Base-by-base conservation (phyloP, 768 basidiomycete species). In the Astraeus odoratus region DNA sequence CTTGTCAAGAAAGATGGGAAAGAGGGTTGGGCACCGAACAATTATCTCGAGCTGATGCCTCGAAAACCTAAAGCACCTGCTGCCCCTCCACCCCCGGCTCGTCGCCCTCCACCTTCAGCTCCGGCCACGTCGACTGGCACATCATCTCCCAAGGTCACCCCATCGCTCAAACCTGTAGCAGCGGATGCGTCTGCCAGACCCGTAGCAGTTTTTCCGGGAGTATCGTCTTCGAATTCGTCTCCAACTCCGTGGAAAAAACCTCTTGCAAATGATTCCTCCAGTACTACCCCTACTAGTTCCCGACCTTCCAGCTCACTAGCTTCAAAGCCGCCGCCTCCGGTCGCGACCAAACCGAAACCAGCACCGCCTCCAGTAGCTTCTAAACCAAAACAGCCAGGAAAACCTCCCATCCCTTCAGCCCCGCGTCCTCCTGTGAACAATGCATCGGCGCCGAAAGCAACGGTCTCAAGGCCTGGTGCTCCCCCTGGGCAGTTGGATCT, bases 1-100 rank as follows among this genome's bases (percentile, higher is more conserved):
- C 73, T 96, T 25, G 85, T 97, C 46, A 88, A 84, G 73, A 91
- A 86, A 65, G 76, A 73, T 42, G 77, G 76, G 2, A 66, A 69
- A 15, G 92, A 97, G 60, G 96, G 91, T 12, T 99, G 94, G 93
- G 91, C 94, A 16, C 96, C 96, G 2, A 82, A 84, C 53, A 93
- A 91, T 63, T 96, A 93, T 58, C 80, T 95, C 6, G 93, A 96
- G 60, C 74, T 85, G 26, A 77, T 84, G 4, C 81, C 82, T 15
- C 77, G 77, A 18, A 80, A 76, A 52, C 74, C 80, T 2, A 79
- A 78, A 34, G 74, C 82, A 1, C 72, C 82, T 19, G 72, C 85
- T 0, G 80, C 86, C 0, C 85, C 88, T 0, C 82, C 84, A 1
- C 85, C 83, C 0, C 81, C 87, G 2, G 57, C 65, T 35, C 67